Percentiles rank a stretch among this genome's conserved stretches.
Conservation (phyloP, 192 early-diverging fungal genomes). For the Backusella westeae region DNA sequence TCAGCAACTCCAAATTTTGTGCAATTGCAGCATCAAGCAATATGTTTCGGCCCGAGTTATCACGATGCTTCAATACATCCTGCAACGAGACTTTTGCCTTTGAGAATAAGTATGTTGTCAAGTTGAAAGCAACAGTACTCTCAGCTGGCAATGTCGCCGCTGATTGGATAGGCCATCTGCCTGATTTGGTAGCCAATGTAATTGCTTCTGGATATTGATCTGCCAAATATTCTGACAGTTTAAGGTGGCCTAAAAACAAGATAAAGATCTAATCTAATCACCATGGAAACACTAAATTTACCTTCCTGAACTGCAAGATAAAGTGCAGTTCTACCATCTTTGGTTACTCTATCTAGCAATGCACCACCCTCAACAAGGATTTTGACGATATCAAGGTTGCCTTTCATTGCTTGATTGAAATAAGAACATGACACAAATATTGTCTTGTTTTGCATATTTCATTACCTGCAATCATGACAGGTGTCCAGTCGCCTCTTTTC, state of each 20-base stretch:
- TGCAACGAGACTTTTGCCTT: neutral
- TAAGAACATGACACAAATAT: neutral
- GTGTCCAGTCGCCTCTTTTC: slow-evolving; percentile 46
- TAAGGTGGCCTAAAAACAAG: slow-evolving; percentile 23
- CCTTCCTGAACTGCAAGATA: slow-evolving; percentile 47
- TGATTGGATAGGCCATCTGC: slow-evolving; percentile 38
- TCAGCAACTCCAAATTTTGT: slow-evolving; percentile 26
- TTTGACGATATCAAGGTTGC: slow-evolving; percentile 27
- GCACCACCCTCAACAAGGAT: slow-evolving; percentile 25
- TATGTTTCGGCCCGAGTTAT: slow-evolving; percentile 37
- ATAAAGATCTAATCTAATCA: neutral
- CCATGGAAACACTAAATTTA: neutral
- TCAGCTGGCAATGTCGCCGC: slow-evolving; percentile 20
- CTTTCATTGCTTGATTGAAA: slow-evolving; percentile 35
- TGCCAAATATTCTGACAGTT: slow-evolving; percentile 25
- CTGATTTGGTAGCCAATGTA: slow-evolving; percentile 32
- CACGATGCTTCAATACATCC: slow-evolving; percentile 23
- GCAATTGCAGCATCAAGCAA: slow-evolving; percentile 33
- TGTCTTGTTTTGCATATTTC: neutral
- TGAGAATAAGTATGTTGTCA: slow-evolving; percentile 22
- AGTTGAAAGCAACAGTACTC: neutral
- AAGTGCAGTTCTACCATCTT: slow-evolving; percentile 42
- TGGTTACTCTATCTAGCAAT: slow-evolving; percentile 27
- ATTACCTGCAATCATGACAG: slow-evolving; percentile 40
- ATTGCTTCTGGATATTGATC: slow-evolving; percentile 22